A percentile compares a stretch with the other conserved stretches of the same genome.
Conservation (phyloP, 2,329 filamentous ascomycete species). For the Aspergillus puulaauensis region DNA sequence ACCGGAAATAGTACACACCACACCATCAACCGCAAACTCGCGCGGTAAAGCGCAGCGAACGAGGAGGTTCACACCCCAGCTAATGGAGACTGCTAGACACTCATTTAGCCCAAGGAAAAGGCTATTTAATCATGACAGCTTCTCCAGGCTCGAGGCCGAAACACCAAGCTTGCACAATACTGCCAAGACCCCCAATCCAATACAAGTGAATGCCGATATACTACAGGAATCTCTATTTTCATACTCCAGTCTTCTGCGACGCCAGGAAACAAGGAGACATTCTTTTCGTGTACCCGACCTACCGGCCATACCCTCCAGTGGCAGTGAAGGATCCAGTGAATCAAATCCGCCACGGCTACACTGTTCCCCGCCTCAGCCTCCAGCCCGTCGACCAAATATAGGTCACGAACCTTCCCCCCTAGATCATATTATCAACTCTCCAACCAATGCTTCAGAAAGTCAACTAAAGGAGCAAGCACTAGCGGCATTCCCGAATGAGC, state of each 20-base stretch:
- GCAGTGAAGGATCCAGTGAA: constrained; percentile 48
- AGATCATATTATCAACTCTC: constrained; percentile 74
- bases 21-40: neutral
- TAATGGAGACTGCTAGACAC: constrained; percentile 34
- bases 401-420: constrained; percentile 75
- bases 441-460: constrained; percentile 75
- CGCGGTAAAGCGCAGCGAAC: constrained; percentile 2
- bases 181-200: constrained; percentile 2
- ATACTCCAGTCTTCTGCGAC: constrained; percentile 41
- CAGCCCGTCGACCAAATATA: constrained; percentile 37
- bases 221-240: constrained; percentile 45
- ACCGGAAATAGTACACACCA: neutral
- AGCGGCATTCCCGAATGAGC: constrained; percentile 51
- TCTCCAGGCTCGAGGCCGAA: neutral
- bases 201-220: neutral
- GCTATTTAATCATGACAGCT: constrained; percentile 36
- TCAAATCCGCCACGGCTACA: constrained; percentile 48
- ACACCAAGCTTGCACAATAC: neutral
- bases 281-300: constrained; percentile 63
- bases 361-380: constrained; percentile 29
- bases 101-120: constrained; percentile 26
- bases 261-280: constrained; percentile 45
- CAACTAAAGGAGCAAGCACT: constrained; percentile 68
- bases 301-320: constrained; percentile 62
- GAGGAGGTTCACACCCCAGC: constrained; percentile 31